Evolutionary conservation across 2,329 filamentous ascomycete species (phyloP).

Genomic region (Neurospora sp.): DNA sequence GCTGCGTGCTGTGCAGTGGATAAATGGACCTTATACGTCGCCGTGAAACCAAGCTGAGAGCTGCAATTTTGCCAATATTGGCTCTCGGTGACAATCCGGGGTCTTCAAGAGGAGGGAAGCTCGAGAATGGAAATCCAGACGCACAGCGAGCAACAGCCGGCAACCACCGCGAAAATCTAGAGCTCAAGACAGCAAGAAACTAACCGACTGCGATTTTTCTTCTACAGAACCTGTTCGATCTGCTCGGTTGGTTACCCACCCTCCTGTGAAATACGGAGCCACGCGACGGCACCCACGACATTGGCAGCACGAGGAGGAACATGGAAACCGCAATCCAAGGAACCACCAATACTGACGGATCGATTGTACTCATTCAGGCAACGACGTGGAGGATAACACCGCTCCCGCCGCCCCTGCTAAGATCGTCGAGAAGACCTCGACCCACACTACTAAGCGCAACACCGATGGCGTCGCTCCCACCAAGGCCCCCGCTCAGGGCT

Average conservation of each 20-base stretch:
- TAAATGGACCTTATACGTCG: neutral
- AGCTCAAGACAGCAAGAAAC: conserved; percentile 1
- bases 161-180: neutral
- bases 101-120: neutral
- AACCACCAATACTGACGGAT: conserved; percentile 12
- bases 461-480: conserved; percentile 62
- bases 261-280: conserved; percentile 5
- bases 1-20: neutral
- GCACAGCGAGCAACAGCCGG: neutral
- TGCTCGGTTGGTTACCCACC: conserved; percentile 68
- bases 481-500: conserved; percentile 27
- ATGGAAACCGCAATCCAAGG: neutral
- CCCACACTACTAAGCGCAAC: conserved; percentile 76
- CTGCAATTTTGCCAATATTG: neutral
- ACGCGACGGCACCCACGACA: neutral
- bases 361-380: conserved; percentile 34
- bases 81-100: neutral
- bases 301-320: neutral
- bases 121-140: neutral
- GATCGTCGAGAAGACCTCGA: conserved; percentile 75
- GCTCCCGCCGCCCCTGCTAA: conserved; percentile 73
- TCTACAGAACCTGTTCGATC: conserved; percentile 85
- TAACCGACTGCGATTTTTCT: conserved; percentile 18
- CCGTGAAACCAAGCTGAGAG: neutral
- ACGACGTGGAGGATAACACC: conserved; percentile 57